Evolutionary conservation across 1,139 yeast species (phyloP).

Genomic region (Suhomyces coccinellae): DNA sequence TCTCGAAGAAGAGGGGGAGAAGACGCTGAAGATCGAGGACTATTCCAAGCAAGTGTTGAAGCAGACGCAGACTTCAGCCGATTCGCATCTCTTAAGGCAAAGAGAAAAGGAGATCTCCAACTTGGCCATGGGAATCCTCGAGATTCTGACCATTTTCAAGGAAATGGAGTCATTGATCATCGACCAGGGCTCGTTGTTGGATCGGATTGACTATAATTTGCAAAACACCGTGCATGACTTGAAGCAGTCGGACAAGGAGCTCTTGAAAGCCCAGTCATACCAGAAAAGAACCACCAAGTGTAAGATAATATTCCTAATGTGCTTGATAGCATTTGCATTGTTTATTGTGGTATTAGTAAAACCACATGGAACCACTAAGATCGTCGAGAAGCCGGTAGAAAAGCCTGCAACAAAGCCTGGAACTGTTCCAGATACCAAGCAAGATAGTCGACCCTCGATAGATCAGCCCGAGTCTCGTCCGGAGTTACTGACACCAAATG

Average conservation of each 20-base stretch:
- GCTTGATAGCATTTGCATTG: slow-evolving; percentile 69
- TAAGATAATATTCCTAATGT: slow-evolving; percentile 73
- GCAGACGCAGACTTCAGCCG: slow-evolving; percentile 42
- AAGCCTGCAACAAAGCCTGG: slow-evolving; percentile 8
- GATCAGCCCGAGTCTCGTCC: neutral
- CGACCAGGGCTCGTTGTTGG: slow-evolving; percentile 93
- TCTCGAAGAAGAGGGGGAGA: slow-evolving; percentile 45
- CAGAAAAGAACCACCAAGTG: slow-evolving; percentile 92
- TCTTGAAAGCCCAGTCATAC: slow-evolving; percentile 72
- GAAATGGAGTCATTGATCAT: slow-evolving; percentile 90
- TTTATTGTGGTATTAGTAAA: slow-evolving; percentile 69
- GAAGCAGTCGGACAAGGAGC: slow-evolving; percentile 74
- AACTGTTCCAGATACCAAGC: neutral
- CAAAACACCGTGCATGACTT: slow-evolving; percentile 76
- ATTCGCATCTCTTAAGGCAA: slow-evolving; percentile 55
- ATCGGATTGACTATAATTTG: slow-evolving; percentile 88
- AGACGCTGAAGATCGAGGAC: slow-evolving; percentile 22
- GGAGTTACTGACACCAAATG: neutral
- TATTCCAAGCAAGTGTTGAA: slow-evolving; percentile 44
- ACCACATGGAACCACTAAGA: slow-evolving; percentile 45
- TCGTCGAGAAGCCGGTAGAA: slow-evolving; percentile 25
- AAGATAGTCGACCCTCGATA: neutral
- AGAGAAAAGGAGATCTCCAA: slow-evolving; percentile 88
- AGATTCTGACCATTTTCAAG: slow-evolving; percentile 87
- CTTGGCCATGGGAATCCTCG: slow-evolving; percentile 91